Evolutionary conservation across 768 basidiomycete species (phyloP).

Genomic region (Xerocomellus intermedius): DNA sequence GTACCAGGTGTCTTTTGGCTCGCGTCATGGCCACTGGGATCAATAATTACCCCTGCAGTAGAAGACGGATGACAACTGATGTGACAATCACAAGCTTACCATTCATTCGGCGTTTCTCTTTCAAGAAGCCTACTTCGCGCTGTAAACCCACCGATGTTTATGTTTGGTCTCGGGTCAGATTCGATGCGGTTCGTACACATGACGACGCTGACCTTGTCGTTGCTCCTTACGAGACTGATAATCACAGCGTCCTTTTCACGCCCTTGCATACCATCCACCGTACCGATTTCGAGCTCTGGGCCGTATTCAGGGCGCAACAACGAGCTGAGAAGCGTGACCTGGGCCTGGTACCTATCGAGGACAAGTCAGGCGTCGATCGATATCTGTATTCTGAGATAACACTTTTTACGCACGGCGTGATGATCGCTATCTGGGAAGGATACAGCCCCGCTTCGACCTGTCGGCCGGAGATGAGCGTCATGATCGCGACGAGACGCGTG

Average conservation of each 20-base stretch:
- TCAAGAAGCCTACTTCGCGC: slow-evolving; percentile 92
- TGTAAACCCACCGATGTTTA: slow-evolving; percentile 28
- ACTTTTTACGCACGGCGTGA: slow-evolving; percentile 66
- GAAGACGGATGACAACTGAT: background rate
- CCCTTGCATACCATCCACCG: slow-evolving; percentile 97
- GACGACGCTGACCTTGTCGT: slow-evolving; percentile 56
- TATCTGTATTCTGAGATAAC: background rate
- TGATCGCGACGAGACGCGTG: too few relatives aligned
- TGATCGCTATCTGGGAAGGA: slow-evolving; percentile 77
- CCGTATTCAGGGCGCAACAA: slow-evolving; percentile 73
- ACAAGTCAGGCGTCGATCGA: background rate
- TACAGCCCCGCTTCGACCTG: slow-evolving; percentile 62
- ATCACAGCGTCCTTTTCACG: slow-evolving; percentile 94
- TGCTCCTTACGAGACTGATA: slow-evolving; percentile 90
- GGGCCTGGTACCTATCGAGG: slow-evolving; percentile 76
- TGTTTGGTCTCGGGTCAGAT: background rate
- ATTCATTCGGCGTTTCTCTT: slow-evolving; percentile 89
- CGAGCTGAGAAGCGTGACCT: slow-evolving; percentile 81
- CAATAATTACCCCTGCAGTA: background rate
- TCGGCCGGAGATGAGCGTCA: background rate
- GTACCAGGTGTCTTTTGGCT: slow-evolving; percentile 81
- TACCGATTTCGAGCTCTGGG: slow-evolving; percentile 79
- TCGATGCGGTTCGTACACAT: slow-evolving; percentile 7
- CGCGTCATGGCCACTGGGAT: slow-evolving; percentile 84
- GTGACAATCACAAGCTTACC: slow-evolving; percentile 47